Evolutionary conservation across 2,329 filamentous ascomycete genomes (phyloP).

Genomic region (Pseudocercospora crystallina): DNA sequence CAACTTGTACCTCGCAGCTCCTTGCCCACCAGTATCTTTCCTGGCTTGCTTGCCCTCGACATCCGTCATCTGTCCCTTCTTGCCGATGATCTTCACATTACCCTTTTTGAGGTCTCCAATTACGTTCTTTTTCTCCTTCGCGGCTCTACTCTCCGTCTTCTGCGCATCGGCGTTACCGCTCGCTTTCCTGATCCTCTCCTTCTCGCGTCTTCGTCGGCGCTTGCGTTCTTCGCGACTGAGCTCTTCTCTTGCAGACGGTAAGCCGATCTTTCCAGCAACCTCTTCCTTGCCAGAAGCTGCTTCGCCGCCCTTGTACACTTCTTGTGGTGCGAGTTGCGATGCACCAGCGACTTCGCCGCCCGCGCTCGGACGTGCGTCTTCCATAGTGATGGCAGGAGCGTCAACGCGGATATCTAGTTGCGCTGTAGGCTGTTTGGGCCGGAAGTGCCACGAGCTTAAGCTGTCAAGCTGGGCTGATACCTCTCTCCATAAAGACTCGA

Average conservation of each 20-base stretch:
- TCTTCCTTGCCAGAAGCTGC: slow-evolving; percentile 60
- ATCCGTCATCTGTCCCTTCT: slow-evolving; percentile 81
- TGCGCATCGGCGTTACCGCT: slow-evolving; percentile 49
- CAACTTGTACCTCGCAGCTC: slow-evolving; percentile 34
- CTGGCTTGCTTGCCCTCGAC: slow-evolving; percentile 75
- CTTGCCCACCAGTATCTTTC: slow-evolving; percentile 22
- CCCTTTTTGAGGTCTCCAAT: slow-evolving; percentile 74
- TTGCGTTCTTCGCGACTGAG: slow-evolving; percentile 84
- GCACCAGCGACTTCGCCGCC: slow-evolving; percentile 68
- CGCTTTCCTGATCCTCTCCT: slow-evolving; percentile 77
- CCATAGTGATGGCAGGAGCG: slow-evolving; percentile 88
- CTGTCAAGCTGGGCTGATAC: slow-evolving; percentile 79
- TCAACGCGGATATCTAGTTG: slow-evolving; percentile 84
- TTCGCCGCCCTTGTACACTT: slow-evolving; percentile 82
- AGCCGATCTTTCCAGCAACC: slow-evolving; percentile 70
- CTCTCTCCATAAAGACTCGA: slow-evolving; percentile 79
- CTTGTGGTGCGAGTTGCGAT: slow-evolving; percentile 86
- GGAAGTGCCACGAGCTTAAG: slow-evolving; percentile 92
- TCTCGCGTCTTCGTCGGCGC: slow-evolving; percentile 66
- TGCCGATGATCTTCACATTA: slow-evolving; percentile 87
- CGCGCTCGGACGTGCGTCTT: slow-evolving; percentile 86
- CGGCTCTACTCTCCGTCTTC: slow-evolving; percentile 40
- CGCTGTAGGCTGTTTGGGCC: slow-evolving; percentile 80
- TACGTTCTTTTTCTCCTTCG: slow-evolving; percentile 57
- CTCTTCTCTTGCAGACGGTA: slow-evolving; percentile 78